Evolutionary conservation across 2,329 filamentous ascomycete genomes (phyloP), one percentile per base, ranked within the genome.

Genomic region (Acephala macrosclerotiorum): DNA sequence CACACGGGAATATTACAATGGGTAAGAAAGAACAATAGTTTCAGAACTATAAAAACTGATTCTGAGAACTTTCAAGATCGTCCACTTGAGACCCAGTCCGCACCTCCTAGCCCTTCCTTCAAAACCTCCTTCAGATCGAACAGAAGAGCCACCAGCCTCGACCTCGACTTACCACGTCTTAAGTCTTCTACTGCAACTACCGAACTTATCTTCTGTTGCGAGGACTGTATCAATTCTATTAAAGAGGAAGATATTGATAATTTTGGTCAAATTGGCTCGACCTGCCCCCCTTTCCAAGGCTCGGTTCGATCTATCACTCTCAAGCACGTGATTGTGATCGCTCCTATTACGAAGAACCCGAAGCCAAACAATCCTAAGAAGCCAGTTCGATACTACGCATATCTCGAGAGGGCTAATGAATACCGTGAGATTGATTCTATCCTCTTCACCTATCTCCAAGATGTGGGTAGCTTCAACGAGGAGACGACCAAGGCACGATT

Each of bases 1-100:
- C 25, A 5, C 26, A 11, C 16, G 9, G 3, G 5, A 33, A 53
- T 29, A 29, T 53, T 3, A 29, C 22, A 33, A 53, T 29, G 25
- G 49, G 49, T 53, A 53, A 53, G 49, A 26, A 53, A 29, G 25
- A 26, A 53, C 25, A 53, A 33, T 53, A 53, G 22, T 12, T 22
- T 11, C 8, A 22, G 8, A 22, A 16, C 20, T 20, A 2, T 25
- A 20, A 2, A 22, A 49, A 22, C 3, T 18, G 5, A 22, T 49
- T 49, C 45, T 49, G 18, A 49, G 4, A 12, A 20, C 20, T 25
- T 45, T 49, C 20, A 22, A 49, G 45, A 20, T 22, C 20, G 20
- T 20, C 26, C 49, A 14, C 49, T 14, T 7, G 7, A 53, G 26
- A 53, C 26, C 12, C 22, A 29, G 18, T 53, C 49, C 7, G 49